phyloP scores from a whole-genome alignment of 331 rosid species.

The Malus hybrid region DNA sequence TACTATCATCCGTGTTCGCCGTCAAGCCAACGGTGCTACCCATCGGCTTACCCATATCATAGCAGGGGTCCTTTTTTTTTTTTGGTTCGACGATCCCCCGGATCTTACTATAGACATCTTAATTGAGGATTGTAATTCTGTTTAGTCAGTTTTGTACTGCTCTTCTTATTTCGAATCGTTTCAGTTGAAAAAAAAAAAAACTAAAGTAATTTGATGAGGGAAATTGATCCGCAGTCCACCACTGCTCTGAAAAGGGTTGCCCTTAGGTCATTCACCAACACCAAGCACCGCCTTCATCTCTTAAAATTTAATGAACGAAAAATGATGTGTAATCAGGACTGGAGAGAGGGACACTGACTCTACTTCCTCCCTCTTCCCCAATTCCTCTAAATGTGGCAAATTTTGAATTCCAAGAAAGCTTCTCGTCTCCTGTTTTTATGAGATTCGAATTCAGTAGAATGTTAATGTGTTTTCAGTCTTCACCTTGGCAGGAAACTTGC shows the following conservation, averaged over 20 bases:
- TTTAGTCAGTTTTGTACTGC: too few species aligned
- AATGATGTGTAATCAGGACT: slow-evolving; percentile 20
- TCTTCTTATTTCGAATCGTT: too few species aligned
- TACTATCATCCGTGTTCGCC: too few species aligned
- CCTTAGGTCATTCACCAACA: not conserved
- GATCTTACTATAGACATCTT: too few species aligned
- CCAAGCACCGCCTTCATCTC: slow-evolving; percentile 4
- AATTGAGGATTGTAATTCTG: too few species aligned
- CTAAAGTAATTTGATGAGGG: not conserved
- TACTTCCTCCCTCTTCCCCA: not conserved
- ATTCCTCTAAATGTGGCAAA: slow-evolving; percentile 20
- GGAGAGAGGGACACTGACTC: slow-evolving; percentile 7
- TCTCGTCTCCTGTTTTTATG: slow-evolving; percentile 1
- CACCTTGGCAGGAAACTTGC: slow-evolving; percentile 9
- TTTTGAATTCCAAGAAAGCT: slow-evolving; percentile 30
- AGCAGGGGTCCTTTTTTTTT: too few species aligned
- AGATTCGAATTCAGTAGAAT: not conserved
- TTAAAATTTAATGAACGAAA: not conserved
- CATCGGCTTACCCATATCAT: too few species aligned
- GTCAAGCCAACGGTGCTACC: too few species aligned
- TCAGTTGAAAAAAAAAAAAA: too few species aligned
- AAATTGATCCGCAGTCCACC: not conserved
- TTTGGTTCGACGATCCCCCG: too few species aligned
- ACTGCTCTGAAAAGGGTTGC: not conserved
- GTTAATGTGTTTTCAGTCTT: not conserved